phyloP scores from a whole-genome alignment of 257 asterid species.

The Nicotiana benthamiana region DNA sequence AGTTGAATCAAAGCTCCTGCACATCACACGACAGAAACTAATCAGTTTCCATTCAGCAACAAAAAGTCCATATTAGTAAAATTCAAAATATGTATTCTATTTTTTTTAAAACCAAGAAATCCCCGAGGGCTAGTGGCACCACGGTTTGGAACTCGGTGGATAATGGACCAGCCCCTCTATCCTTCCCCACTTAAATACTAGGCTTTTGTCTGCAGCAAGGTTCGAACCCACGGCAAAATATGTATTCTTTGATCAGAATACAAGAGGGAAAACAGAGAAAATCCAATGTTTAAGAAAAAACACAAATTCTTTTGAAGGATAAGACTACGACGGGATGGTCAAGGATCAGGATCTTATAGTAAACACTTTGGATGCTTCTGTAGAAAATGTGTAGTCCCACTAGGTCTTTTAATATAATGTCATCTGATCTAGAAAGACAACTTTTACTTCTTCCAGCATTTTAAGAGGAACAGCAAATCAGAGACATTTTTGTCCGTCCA shows the following conservation, averaged over 20 bases:
- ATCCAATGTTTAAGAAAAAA: background rate
- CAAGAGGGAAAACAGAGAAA: background rate
- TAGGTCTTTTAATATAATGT: no score
- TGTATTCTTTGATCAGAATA: background rate
- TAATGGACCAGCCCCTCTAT: background rate
- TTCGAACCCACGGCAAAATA: background rate
- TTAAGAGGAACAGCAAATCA: background rate
- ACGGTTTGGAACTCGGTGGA: background rate
- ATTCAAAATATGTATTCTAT: background rate
- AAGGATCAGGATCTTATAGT: background rate
- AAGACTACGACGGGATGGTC: background rate
- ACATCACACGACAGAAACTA: constrained; percentile 13
- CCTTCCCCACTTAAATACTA: background rate
- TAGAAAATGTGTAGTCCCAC: no score
- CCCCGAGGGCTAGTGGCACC: background rate
- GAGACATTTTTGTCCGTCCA: background rate
- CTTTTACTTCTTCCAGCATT: background rate
- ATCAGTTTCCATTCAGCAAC: constrained; percentile 4
- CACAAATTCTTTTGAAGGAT: background rate
- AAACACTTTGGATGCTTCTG: background rate
- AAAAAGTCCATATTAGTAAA: background rate
- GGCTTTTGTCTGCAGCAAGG: background rate
- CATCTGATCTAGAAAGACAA: background rate
- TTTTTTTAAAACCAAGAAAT: background rate
- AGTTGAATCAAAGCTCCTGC: constrained; percentile 69